These are phyloP conservation scores for Pleurotus citrinopileatus DNA, from an alignment of 768 basidiomycete genomes.

Conservation along the genomic window DNA sequence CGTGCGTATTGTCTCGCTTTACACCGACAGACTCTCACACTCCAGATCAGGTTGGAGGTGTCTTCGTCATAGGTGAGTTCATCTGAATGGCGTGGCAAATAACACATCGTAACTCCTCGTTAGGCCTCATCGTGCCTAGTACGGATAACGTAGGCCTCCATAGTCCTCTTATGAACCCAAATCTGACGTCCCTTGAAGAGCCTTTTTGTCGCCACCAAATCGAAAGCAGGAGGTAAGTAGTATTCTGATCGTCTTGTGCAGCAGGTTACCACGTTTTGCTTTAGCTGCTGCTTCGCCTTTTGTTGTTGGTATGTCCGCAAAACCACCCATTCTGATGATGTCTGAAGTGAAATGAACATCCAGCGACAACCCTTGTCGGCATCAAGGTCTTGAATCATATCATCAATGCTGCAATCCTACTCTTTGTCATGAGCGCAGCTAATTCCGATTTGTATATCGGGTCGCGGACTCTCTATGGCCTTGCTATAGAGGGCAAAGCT, in stretches of 20 bases:
- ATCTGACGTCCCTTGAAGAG: constrained; percentile 16
- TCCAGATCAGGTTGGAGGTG: constrained; percentile 42
- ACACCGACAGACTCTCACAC: background rate
- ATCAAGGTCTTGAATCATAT: constrained; percentile 61
- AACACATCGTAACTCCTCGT: background rate
- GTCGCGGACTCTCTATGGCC: constrained; percentile 45
- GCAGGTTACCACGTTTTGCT: background rate
- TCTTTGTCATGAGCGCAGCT: constrained; percentile 63
- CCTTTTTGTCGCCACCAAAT: constrained; percentile 42
- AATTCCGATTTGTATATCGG: constrained; percentile 63
- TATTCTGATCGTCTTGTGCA: background rate
- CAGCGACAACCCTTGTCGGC: constrained; percentile 41
- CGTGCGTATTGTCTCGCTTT: constrained; percentile 2
- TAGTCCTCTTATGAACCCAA: background rate
- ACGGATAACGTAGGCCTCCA: constrained; percentile 31
- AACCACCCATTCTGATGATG: background rate
- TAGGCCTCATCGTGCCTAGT: constrained; percentile 60
- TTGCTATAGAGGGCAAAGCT: constrained; percentile 49
- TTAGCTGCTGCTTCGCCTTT: constrained; percentile 65
- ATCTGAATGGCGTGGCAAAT: background rate
- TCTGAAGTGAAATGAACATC: too few relatives aligned
- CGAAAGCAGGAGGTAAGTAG: constrained; percentile 35
- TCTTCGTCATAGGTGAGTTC: constrained; percentile 55
- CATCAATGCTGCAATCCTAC: constrained; percentile 60
- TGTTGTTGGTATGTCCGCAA: constrained; percentile 40